phyloP scores from a whole-genome alignment of 352 stramenopile genomes.

The Phytopythium kandeliae region DNA sequence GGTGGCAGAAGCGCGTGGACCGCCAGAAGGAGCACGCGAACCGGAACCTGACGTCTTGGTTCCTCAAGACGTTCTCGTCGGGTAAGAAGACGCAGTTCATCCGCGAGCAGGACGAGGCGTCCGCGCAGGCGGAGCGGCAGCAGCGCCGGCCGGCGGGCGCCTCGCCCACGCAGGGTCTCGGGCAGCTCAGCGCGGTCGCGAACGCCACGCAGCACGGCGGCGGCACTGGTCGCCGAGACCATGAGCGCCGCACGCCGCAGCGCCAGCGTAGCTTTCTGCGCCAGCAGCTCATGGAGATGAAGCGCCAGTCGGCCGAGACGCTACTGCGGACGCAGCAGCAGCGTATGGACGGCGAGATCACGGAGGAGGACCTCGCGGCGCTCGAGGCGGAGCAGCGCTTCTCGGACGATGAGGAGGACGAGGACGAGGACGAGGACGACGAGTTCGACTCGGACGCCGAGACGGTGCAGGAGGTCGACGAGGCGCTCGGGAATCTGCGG shows the following conservation, averaged over 20 bases:
- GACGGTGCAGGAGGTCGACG: conserved; percentile 29
- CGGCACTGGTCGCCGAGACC: conserved; percentile 18
- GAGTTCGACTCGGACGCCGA: conserved; percentile 24
- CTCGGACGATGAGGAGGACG: conserved; percentile 29
- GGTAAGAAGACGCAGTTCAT: conserved; percentile 52
- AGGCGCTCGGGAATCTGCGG: conserved; percentile 18
- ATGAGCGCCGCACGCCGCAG: conserved; percentile 27
- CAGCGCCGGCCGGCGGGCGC: conserved; percentile 12
- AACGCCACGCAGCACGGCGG: conserved; percentile 19
- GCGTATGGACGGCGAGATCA: conserved; percentile 37
- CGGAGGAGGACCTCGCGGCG: conserved; percentile 20
- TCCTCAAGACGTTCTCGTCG: conserved; percentile 55
- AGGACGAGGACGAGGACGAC: conserved; percentile 29
- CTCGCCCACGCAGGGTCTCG: conserved; percentile 13
- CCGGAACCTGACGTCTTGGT: conserved; percentile 58
- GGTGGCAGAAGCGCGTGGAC: conserved; percentile 48
- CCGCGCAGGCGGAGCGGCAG: conserved; percentile 26
- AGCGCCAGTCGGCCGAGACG: conserved; percentile 58
- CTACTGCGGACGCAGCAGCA: conserved; percentile 33
- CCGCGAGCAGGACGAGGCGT: conserved; percentile 50
- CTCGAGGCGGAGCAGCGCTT: conserved; percentile 17
- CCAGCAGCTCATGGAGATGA: conserved; percentile 72
- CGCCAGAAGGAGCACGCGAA: conserved; percentile 55
- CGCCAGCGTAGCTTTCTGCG: conserved; percentile 63
- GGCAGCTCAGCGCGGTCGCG: conserved; percentile 31